Base-by-base conservation (phyloP, 148 eudicot genomes). In the Camellia granthamiana region DNA sequence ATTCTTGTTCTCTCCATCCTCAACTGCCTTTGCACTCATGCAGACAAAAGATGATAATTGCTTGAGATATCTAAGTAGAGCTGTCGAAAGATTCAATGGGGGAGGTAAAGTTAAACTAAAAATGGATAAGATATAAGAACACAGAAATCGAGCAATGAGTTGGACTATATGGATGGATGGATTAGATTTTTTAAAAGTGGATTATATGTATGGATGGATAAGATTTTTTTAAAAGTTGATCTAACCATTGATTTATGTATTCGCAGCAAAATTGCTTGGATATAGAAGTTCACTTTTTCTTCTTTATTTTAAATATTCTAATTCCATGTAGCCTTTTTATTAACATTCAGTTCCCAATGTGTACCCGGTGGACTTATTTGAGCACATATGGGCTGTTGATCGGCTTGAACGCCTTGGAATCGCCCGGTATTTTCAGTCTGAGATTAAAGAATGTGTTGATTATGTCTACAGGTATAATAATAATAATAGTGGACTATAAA, bases 1-100 rank as follows among this genome's bases (percentile, higher is more conserved):
- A 62, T 92, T 95, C 80, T 84, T 93, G 79, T 93, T 92, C 71
- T 95, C 99, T 64, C 99, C 99, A 80, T 85, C 99, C 49, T 92
- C 99, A 71, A 95, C 98, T 83, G 98, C 97, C 79, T 95, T 80
- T 87, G 98, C 98, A n/a, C 92, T 95, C 78, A 91, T 90, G 83
- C 90, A 95, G 42, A 93, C 97, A 43, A 88, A 88, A 60, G 90
- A 95, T 76, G 16, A 66, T 52, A 89, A 92, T 51, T 95, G 97
- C 82, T 82, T 93, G 65, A 75, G 51, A 16, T 95, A 95, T 88
- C 88, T 95, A 5, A 82, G 83, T 74, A 89, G 84, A 2, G 78
- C 73, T 58, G 87, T 95, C 60, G 63, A 86, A 10, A 90, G 85
- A 79, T 95, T 95, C 79, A 84, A 88, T 72, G 99, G 99, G 4